A percentile compares a stretch with the other conserved stretches of the same genome.
These are phyloP conservation scores for Leccinum variicolor DNA, from an alignment of 768 basidiomycete genomes.

Conservation along the genomic window DNA sequence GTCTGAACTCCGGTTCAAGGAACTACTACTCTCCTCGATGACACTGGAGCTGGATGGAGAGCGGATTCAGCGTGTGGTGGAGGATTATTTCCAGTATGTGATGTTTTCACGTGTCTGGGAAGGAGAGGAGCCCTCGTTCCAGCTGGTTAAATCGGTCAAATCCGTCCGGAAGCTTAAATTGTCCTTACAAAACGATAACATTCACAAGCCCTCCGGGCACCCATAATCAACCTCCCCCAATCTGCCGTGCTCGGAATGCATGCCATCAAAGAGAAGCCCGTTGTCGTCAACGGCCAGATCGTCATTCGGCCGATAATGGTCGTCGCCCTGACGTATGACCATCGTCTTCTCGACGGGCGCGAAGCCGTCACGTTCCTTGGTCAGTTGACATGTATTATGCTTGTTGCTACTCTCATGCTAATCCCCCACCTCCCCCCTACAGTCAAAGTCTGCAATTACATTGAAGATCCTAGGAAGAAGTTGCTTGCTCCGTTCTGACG, in stretches of 20 bases:
- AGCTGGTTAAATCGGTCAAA: too few relatives aligned
- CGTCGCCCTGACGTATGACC: slow-evolving; percentile 91
- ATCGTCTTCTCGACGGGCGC: slow-evolving; percentile 90
- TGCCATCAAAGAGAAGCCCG: slow-evolving; percentile 85
- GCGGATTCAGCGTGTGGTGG: too few relatives aligned
- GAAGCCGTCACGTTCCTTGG: slow-evolving; percentile 98
- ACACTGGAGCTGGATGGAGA: too few relatives aligned
- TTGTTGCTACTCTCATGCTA: background rate
- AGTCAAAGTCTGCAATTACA: slow-evolving; percentile 92
- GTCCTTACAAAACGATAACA: too few relatives aligned
- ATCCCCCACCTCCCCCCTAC: slow-evolving; percentile 2
- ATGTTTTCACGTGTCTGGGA: too few relatives aligned
- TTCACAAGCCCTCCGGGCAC: too few relatives aligned
- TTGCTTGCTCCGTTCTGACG: slow-evolving; percentile 44
- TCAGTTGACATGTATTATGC: slow-evolving; percentile 36
- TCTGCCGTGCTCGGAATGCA: slow-evolving; percentile 97
- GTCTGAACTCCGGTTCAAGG: too few relatives aligned
- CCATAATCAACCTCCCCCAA: slow-evolving; percentile 97
- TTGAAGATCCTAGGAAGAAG: slow-evolving; percentile 95
- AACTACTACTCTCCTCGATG: too few relatives aligned
- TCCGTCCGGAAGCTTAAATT: too few relatives aligned
- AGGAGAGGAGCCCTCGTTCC: too few relatives aligned
- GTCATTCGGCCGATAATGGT: slow-evolving; percentile 98
- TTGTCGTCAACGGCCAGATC: slow-evolving; percentile 92
- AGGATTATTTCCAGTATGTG: too few relatives aligned